Percentiles rank a stretch among this genome's conserved stretches.
phyloP scores from a whole-genome alignment of 1,284 basidiomycete species.

The Xerocomus nothofagi region DNA sequence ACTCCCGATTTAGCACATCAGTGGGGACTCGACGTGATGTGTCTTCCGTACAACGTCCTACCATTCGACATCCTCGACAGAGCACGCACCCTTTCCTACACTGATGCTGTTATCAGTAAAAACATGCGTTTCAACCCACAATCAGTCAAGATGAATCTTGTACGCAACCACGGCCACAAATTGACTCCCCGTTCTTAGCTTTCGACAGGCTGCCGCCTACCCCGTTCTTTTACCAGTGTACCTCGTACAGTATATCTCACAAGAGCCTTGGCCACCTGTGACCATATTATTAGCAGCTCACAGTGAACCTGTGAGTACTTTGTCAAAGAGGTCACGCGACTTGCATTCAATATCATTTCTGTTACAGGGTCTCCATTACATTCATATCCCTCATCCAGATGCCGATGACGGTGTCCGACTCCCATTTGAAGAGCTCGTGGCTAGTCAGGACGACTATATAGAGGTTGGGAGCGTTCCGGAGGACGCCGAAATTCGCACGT shows the following conservation, averaged over 20 bases:
- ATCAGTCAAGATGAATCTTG: slow-evolving; percentile 35
- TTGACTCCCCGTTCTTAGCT: slow-evolving; percentile 4
- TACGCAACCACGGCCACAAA: slow-evolving; percentile 18
- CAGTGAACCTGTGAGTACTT: slow-evolving; percentile 27
- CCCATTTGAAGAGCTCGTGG: slow-evolving; percentile 30
- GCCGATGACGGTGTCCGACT: slow-evolving; percentile 19
- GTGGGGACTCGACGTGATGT: slow-evolving; percentile 37
- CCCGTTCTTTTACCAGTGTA: slow-evolving; percentile 46
- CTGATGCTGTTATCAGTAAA: slow-evolving; percentile 28
- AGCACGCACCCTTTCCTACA: slow-evolving; percentile 22
- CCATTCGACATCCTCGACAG: slow-evolving; percentile 35
- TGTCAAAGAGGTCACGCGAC: background rate
- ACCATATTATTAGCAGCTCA: slow-evolving; percentile 39
- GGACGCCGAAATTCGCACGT: slow-evolving; percentile 22
- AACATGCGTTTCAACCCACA: slow-evolving; percentile 35
- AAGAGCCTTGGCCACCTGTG: slow-evolving; percentile 30
- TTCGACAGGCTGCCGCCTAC: slow-evolving; percentile 40
- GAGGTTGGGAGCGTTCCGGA: slow-evolving; percentile 17
- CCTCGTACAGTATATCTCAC: slow-evolving; percentile 34
- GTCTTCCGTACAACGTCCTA: slow-evolving; percentile 36
- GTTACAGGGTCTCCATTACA: slow-evolving; percentile 30
- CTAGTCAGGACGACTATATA: slow-evolving; percentile 31
- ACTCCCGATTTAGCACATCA: slow-evolving; percentile 35
- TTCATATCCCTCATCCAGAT: slow-evolving; percentile 31
- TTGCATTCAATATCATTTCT: background rate